Evolutionary conservation across 1,284 basidiomycete genomes (phyloP), one percentile per base, ranked within the genome.

Genomic region (Fomitopsis schrenkii): DNA sequence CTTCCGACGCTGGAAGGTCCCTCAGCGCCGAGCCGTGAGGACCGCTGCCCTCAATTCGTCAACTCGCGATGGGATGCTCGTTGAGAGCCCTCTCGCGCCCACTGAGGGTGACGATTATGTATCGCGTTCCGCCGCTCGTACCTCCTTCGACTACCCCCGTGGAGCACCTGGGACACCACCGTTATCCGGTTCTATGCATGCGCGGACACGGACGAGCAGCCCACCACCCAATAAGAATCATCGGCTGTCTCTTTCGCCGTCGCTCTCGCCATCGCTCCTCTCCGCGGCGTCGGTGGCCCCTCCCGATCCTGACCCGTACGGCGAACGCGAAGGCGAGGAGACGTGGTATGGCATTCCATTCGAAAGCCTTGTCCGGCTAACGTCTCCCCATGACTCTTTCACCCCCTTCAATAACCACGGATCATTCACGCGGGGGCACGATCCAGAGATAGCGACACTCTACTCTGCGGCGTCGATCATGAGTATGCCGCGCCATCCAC

Each of bases 401-500:
- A 77, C 81, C 3, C 76, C 75, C 61, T 81, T 79, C 69, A 71
- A 66, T n/a, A 64, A 70, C 26, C 63, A 69, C 10, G 64, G 65
- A 1, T 63, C 72, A 10, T 63, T 70, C 8, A 63, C 66, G 33
- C 76, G 79, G 45, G 78, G 78, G 12, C 79, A 79, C 22, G 91
- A 94, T 70, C 80, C 88, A 0, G 91, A 94, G 62, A 86, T 91
- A 10, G 88, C 91, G n/a, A 94, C 91, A 2, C 77, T 94, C 5
- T 93, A 93, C 71, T 93, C 91, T 28, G 88, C 91, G 0, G 88
- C 88, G 2, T 92, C 90, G 1, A 78, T 93, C n/a, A 81, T 84
- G 74, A 91, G 88, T 35, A 80, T 91, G 35, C 85, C 88, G 7
- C 71, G 74, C n/a, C 59, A 74, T 53, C 65, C 71, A 19, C 74